Conservation (phyloP, 306 rosid genomes). For the Dalbergia oliveri region DNA sequence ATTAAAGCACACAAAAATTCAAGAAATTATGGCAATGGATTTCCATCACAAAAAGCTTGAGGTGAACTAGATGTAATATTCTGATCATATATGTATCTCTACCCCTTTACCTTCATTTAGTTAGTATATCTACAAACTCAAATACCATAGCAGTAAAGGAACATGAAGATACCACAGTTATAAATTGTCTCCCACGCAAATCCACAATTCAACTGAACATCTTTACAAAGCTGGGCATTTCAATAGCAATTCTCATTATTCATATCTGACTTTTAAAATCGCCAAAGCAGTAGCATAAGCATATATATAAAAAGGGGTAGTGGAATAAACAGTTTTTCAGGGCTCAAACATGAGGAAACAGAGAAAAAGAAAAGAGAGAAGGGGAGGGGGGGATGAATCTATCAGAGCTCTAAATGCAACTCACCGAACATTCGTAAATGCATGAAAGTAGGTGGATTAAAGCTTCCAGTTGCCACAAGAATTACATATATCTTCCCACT, state of each 20-base stretch:
- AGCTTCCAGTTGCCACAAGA: slow-evolving; percentile 86
- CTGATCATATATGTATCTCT: not conserved
- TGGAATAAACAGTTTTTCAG: slow-evolving; percentile 15
- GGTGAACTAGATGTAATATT: not conserved
- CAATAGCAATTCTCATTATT: not conserved
- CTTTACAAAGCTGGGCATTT: not conserved
- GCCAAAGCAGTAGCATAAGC: not conserved
- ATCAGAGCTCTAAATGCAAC: slow-evolving; percentile 40
- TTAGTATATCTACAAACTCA: not conserved
- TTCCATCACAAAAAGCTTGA: slow-evolving; percentile 1
- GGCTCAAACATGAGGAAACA: not conserved
- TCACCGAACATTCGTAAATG: slow-evolving; percentile 92
- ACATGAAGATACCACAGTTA: not conserved
- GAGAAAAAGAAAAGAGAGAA: not conserved
- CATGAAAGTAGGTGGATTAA: slow-evolving; percentile 96
- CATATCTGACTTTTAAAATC: slow-evolving; percentile 11
- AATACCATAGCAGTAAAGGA: not conserved
- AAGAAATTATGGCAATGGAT: slow-evolving; percentile 24
- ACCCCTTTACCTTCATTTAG: slow-evolving; percentile 9
- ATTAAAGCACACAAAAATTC: not conserved
- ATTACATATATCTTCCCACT: slow-evolving; percentile 70
- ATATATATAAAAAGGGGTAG: not conserved
- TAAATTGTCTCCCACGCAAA: slow-evolving; percentile 26
- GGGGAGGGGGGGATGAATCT: not conserved
- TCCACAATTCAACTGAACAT: slow-evolving; percentile 12